Percentiles rank a stretch among this genome's conserved stretches.
phyloP scores from a whole-genome alignment of 1,139 yeast genomes.

The Suhomyces bolitotheri region DNA sequence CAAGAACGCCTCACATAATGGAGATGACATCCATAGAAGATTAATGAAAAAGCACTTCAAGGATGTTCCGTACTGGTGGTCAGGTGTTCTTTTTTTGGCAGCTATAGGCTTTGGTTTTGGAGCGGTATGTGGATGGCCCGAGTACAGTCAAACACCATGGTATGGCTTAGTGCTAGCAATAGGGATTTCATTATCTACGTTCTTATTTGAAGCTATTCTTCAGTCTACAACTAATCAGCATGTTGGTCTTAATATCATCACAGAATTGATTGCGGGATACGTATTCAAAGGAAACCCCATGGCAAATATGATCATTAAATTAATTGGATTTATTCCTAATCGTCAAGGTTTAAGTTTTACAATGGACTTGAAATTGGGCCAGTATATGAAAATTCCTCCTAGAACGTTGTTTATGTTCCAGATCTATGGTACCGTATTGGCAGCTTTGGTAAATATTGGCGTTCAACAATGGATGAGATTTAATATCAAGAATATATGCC shows the following conservation, averaged over 20 bases:
- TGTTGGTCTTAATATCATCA: constrained; percentile 38
- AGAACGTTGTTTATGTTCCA: constrained; percentile 18
- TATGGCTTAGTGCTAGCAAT: constrained; percentile 39
- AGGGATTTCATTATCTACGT: constrained; percentile 29
- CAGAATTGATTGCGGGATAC: constrained; percentile 37
- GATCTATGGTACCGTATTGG: constrained; percentile 24
- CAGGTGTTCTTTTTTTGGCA: constrained; percentile 28
- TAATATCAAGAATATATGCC: constrained; percentile 18
- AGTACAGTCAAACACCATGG: constrained; percentile 33
- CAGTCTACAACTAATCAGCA: constrained; percentile 42
- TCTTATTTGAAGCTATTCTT: constrained; percentile 38
- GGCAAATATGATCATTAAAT: constrained; percentile 35
- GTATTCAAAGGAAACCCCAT: constrained; percentile 34
- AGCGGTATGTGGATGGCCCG: constrained; percentile 24
- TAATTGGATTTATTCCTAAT: constrained; percentile 32
- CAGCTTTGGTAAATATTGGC: constrained; percentile 38
- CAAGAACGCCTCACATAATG: constrained; percentile 29
- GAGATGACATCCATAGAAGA: constrained; percentile 42
- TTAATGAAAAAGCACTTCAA: constrained; percentile 34
- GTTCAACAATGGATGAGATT: constrained; percentile 26
- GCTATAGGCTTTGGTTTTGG: constrained; percentile 34
- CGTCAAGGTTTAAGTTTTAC: constrained; percentile 23
- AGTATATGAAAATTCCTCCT: constrained; percentile 22
- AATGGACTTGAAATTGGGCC: constrained; percentile 19
- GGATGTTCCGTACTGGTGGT: constrained; percentile 46